phyloP scores from a whole-genome alignment of 176 grass and related monocot species.

The Saccharum officinarum region DNA sequence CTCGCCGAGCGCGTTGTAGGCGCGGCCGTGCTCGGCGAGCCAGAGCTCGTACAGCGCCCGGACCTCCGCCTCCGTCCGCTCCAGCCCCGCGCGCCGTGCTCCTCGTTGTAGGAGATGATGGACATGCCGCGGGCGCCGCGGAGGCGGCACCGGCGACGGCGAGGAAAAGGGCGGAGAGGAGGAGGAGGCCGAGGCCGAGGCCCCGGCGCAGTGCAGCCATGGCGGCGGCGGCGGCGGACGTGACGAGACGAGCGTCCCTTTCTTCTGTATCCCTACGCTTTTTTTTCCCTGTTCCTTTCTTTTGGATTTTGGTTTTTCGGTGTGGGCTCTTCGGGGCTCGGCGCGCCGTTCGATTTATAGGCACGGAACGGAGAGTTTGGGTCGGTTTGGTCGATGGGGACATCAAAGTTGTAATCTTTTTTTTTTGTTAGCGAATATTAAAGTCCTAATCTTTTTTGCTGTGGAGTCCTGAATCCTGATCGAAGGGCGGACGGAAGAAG shows the following conservation, averaged over 20 bases:
- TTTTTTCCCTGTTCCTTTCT: not conserved
- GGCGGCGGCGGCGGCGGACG: not conserved
- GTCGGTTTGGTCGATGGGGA: not conserved
- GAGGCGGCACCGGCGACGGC: not conserved
- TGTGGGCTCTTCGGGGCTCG: not conserved
- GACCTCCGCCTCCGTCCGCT: slow-evolving; percentile 61
- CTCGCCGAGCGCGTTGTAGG: slow-evolving; percentile 62
- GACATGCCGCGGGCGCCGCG: slow-evolving; percentile 60
- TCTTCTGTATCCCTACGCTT: not conserved
- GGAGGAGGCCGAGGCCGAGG: not conserved
- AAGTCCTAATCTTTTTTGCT: not conserved
- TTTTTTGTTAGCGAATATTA: not conserved
- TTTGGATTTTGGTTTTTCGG: not conserved
- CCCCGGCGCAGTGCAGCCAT: slow-evolving; percentile 44
- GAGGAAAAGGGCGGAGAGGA: not conserved
- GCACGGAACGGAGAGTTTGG: not conserved
- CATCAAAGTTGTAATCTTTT: not conserved
- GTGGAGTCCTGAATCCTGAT: not conserved
- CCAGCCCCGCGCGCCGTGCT: slow-evolving; percentile 43
- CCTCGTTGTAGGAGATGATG: slow-evolving; percentile 61
- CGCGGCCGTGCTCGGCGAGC: slow-evolving; percentile 46
- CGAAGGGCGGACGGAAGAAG: not conserved
- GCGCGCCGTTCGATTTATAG: slow-evolving; percentile 38
- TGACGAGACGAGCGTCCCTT: slow-evolving; percentile 38
- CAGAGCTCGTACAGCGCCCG: slow-evolving; percentile 62